These are phyloP conservation scores for Nigrograna mackinnonii DNA, from an alignment of 2,329 filamentous ascomycete genomes.

Conservation along the genomic window DNA sequence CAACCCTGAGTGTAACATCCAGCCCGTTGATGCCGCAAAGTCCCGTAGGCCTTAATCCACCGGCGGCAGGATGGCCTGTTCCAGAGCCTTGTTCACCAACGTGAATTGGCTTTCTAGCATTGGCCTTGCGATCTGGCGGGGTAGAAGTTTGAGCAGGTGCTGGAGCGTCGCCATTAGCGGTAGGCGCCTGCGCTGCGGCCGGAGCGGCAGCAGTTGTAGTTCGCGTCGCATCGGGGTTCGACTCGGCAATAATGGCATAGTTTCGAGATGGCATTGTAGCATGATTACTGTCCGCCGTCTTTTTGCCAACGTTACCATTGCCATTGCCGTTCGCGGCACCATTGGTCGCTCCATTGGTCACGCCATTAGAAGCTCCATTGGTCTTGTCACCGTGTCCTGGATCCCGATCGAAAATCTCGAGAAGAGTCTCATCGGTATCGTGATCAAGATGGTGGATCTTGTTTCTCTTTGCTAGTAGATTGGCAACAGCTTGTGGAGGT, in stretches of 20 bases:
- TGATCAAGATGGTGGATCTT: slow-evolving; percentile 68
- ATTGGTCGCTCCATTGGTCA: slow-evolving; percentile 17
- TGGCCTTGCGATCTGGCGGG: slow-evolving; percentile 53
- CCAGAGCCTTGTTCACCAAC: slow-evolving; percentile 78
- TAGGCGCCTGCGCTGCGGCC: slow-evolving; percentile 3
- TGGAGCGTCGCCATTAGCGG: slow-evolving; percentile 31
- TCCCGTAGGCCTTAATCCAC: slow-evolving; percentile 44
- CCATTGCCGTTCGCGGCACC: slow-evolving; percentile 7
- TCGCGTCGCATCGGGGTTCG: slow-evolving; percentile 29
- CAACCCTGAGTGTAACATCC: slow-evolving; percentile 53
- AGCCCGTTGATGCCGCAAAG: slow-evolving; percentile 49
- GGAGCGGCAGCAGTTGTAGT: slow-evolving; percentile 15
- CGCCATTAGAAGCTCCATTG: slow-evolving; percentile 22
- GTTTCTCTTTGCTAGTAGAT: slow-evolving; percentile 64
- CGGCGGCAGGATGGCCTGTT: slow-evolving; percentile 74
- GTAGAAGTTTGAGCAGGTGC: slow-evolving; percentile 20
- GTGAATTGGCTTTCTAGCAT: slow-evolving; percentile 69
- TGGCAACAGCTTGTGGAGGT: slow-evolving; percentile 67
- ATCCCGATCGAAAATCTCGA: slow-evolving; percentile 65
- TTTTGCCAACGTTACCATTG: slow-evolving; percentile 34
- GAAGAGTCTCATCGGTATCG: slow-evolving; percentile 66
- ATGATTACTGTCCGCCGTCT: slow-evolving; percentile 75
- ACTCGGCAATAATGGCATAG: slow-evolving; percentile 66
- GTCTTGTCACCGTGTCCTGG: slow-evolving; percentile 43
- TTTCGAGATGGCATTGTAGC: slow-evolving; percentile 80